A percentile compares a stretch with the other conserved stretches of the same genome.
phyloP scores from a whole-genome alignment of 257 asterid species.

The Fraxinus americana region DNA sequence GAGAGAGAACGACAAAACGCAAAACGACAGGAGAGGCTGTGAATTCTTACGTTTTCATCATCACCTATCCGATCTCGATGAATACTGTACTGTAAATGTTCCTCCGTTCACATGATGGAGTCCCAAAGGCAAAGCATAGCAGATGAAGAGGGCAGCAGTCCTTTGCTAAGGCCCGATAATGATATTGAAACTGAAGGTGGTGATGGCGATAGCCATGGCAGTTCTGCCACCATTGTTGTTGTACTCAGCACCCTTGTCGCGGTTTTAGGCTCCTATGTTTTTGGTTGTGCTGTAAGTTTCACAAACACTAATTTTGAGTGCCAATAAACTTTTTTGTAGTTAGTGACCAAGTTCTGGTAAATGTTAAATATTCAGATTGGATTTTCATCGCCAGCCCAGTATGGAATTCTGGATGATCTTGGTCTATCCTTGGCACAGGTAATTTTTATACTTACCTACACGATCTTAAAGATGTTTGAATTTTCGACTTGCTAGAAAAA shows the following conservation, averaged over 20 bases:
- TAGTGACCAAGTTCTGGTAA: background rate
- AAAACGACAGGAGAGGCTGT: background rate
- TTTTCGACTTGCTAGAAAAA: background rate
- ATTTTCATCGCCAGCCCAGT: conserved; percentile 83
- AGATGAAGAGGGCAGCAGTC: conserved; percentile 27
- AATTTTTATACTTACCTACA: conserved; percentile 6
- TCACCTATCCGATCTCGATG: background rate
- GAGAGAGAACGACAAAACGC: no score
- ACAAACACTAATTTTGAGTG: background rate
- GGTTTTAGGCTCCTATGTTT: conserved; percentile 79
- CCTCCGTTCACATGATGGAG: conserved; percentile 27
- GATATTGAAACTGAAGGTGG: background rate
- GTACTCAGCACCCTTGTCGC: conserved; percentile 72
- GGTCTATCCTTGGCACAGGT: conserved; percentile 73
- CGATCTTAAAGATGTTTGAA: background rate
- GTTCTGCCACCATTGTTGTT: conserved; percentile 50
- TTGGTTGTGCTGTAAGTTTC: conserved; percentile 84
- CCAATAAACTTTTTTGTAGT: background rate
- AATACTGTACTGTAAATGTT: background rate
- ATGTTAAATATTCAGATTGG: conserved; percentile 55
- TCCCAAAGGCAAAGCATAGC: conserved; percentile 20
- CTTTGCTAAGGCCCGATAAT: conserved; percentile 37
- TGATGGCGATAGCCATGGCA: conserved; percentile 32
- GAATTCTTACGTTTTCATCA: background rate
- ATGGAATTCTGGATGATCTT: conserved; percentile 71